These are phyloP conservation scores for Bonnemaisonia californica DNA, from an alignment of 31 red algal genomes.

Conservation along the genomic window DNA sequence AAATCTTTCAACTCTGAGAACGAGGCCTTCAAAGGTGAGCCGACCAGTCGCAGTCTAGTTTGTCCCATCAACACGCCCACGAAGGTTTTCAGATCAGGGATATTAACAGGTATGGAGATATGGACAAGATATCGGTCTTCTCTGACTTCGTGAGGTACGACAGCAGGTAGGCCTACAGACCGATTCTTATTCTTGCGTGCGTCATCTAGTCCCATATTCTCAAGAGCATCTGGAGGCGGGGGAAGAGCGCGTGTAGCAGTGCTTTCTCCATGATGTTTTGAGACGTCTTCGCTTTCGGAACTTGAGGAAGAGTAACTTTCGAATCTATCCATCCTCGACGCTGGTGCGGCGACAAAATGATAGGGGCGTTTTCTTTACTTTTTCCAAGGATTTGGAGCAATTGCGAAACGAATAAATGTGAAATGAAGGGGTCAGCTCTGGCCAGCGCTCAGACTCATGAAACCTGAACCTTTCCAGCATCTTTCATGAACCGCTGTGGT, in stretches of 20 bases:
- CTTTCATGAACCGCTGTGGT: no score
- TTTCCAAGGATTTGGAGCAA: no score
- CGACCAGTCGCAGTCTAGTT: conserved; percentile 19
- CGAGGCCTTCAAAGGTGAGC: conserved; percentile 1
- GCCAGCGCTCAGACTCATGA: no score
- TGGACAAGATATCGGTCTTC: conserved; percentile 31
- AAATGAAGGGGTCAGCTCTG: no score
- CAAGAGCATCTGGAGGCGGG: conserved; percentile 22
- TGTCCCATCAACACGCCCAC: background rate
- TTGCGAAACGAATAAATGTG: no score
- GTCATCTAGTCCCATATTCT: background rate
- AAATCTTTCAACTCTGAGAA: conserved; percentile 14
- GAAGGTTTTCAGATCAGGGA: background rate
- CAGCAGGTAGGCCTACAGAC: background rate
- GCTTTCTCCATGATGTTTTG: background rate
- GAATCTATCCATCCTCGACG: no score
- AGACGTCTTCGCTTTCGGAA: background rate
- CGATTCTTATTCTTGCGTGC: no score
- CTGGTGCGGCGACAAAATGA: no score
- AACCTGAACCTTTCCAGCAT: no score
- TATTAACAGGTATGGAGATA: conserved; percentile 9
- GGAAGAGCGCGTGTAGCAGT: background rate
- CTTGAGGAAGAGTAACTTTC: background rate
- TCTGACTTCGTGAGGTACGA: background rate
- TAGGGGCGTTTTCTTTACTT: no score